Conservation (phyloP, 495 filamentous ascomycete species). For the Penicillium diatomitis region DNA sequence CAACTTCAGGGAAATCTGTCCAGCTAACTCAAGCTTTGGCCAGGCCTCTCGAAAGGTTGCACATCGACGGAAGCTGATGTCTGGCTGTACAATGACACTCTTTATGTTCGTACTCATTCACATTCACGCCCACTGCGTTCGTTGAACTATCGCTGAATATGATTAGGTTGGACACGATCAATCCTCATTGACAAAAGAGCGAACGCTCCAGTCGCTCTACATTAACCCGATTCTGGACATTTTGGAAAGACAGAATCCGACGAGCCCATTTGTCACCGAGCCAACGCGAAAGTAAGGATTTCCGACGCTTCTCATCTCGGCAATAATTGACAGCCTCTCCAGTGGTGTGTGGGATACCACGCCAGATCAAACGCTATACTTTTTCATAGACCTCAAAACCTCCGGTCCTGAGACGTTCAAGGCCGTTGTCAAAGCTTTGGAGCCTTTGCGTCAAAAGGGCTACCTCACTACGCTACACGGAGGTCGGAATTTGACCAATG, state of each 20-base stretch:
- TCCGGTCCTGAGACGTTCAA: conserved; percentile 40
- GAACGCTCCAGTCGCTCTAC: conserved; percentile 48
- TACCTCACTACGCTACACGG: conserved; percentile 51
- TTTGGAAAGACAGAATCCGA: conserved; percentile 40
- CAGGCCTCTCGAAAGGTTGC: conserved; percentile 49
- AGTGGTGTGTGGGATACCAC: conserved; percentile 42
- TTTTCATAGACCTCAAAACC: conserved; percentile 68
- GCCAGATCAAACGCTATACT: conserved; percentile 51
- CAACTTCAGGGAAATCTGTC: no score
- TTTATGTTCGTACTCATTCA: conserved; percentile 33
- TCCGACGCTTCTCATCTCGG: background rate
- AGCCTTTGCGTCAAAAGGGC: conserved; percentile 52
- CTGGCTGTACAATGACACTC: conserved; percentile 65
- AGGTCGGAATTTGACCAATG: conserved; percentile 34
- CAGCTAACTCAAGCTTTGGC: no score
- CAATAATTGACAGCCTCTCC: background rate
- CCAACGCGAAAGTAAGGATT: conserved; percentile 32
- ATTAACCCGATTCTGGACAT: conserved; percentile 47
- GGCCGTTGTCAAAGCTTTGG: conserved; percentile 51
- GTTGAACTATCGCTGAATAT: background rate
- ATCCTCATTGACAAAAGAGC: conserved; percentile 37
- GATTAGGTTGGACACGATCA: conserved; percentile 46
- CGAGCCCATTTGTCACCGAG: conserved; percentile 24
- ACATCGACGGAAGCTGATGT: conserved; percentile 78
- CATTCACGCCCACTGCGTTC: background rate